Percentiles rank a stretch among this genome's conserved stretches.
phyloP scores from a whole-genome alignment of 495 filamentous ascomycete species.

The Mytilinidion resinicola region DNA sequence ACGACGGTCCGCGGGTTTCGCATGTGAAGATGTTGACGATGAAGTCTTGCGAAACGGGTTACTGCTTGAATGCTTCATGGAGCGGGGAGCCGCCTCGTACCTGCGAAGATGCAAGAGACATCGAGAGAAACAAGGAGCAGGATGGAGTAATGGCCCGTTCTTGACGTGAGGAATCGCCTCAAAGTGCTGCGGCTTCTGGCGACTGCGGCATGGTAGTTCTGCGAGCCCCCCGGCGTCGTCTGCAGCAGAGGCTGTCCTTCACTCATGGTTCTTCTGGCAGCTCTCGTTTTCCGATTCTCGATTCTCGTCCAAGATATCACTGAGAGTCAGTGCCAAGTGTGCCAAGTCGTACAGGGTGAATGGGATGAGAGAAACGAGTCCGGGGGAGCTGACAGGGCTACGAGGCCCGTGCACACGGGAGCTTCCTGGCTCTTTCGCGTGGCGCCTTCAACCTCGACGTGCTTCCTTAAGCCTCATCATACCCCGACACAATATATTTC shows the following conservation, averaged over 20 bases:
- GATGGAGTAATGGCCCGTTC: constrained; percentile 52
- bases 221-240: too few species aligned
- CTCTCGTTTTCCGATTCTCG: too few species aligned
- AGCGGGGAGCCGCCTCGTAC: not conserved
- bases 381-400: not conserved
- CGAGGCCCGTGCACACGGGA: not conserved
- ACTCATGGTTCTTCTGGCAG: too few species aligned
- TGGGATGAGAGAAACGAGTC: too few species aligned
- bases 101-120: constrained; percentile 51
- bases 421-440: not conserved
- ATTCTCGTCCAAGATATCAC: too few species aligned
- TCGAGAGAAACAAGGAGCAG: constrained; percentile 52
- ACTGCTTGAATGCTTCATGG: not conserved
- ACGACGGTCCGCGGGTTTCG: constrained; percentile 39
- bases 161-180: constrained; percentile 46
- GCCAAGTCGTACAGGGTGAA: too few species aligned
- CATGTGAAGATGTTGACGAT: constrained; percentile 56
- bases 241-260: too few species aligned
- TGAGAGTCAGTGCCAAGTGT: too few species aligned
- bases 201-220: not conserved
- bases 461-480: too few species aligned
- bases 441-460: not conserved
- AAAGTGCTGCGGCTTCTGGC: constrained; percentile 20
- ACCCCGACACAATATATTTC: too few species aligned
- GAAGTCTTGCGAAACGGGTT: constrained; percentile 38